A percentile compares a stretch with the other conserved stretches of the same genome.
Conservation (phyloP, 1,139 yeast genomes). For the Zygosaccharomyces pseudobailii region DNA sequence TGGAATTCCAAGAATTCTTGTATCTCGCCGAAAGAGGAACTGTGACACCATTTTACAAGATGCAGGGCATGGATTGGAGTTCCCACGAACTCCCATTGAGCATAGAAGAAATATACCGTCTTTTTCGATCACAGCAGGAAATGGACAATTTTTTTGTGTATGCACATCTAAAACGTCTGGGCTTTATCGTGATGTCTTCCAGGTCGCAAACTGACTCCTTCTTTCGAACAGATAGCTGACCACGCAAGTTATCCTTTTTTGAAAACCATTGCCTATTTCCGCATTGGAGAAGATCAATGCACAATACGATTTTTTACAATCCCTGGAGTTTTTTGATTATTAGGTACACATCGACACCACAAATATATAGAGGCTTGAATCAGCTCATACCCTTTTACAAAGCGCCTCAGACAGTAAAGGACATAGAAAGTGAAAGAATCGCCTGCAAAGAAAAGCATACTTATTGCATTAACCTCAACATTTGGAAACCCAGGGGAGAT, state of each 20-base stretch:
- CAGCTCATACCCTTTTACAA: conserved; percentile 35
- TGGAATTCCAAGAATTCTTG: conserved; percentile 63
- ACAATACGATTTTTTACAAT: conserved; percentile 29
- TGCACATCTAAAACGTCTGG: conserved; percentile 70
- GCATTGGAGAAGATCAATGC: conserved; percentile 21
- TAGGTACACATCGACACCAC: conserved; percentile 39
- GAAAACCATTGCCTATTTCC: conserved; percentile 16
- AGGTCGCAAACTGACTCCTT: conserved; percentile 11
- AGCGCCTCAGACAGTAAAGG: conserved; percentile 18
- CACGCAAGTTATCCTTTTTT: conserved; percentile 13
- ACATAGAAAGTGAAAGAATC: conserved; percentile 2
- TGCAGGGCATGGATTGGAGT: conserved; percentile 15
- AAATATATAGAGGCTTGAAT: conserved; percentile 39
- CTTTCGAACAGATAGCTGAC: conserved; percentile 12
- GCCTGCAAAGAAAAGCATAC: not conserved
- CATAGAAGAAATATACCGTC: conserved; percentile 61
- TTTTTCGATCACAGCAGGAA: conserved; percentile 42
- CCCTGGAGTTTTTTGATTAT: conserved; percentile 21
- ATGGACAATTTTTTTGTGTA: conserved; percentile 65
- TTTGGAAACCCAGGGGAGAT: conserved; percentile 77
- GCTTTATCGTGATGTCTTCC: conserved; percentile 52
- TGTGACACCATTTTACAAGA: conserved; percentile 45
- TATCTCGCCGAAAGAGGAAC: conserved; percentile 84
- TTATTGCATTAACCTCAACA: conserved; percentile 43
- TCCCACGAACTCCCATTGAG: conserved; percentile 47